Conservation (phyloP, 192 early-diverging fungal species). For the Rhizophagus sp. region DNA sequence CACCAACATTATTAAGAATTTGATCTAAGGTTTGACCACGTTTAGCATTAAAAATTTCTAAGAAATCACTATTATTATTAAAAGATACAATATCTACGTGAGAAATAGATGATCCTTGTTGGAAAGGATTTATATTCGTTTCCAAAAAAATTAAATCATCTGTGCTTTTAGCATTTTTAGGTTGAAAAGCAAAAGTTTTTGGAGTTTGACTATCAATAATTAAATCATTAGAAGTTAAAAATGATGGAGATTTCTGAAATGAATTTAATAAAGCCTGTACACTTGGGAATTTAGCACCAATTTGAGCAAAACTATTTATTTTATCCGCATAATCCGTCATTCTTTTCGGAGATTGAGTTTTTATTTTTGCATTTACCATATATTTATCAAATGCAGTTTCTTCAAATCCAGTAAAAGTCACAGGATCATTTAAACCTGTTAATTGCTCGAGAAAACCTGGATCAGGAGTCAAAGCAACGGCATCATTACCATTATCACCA, state of each 20-base stretch:
- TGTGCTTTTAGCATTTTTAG: background rate
- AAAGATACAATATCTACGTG: constrained; percentile 38
- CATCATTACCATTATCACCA: background rate
- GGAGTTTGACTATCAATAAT: background rate
- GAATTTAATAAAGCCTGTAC: background rate
- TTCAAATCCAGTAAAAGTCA: background rate
- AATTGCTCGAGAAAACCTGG: constrained; percentile 7
- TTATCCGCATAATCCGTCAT: background rate
- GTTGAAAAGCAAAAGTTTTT: background rate
- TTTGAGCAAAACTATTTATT: constrained; percentile 3
- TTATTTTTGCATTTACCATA: constrained; percentile 9
- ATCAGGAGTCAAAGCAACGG: background rate
- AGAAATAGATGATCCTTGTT: constrained; percentile 35
- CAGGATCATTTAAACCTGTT: constrained; percentile 24
- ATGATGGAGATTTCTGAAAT: background rate
- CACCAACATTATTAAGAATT: background rate
- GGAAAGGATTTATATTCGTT: constrained; percentile 38
- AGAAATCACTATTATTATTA: constrained; percentile 32
- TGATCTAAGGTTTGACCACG: constrained; percentile 32
- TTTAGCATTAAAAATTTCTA: constrained; percentile 37
- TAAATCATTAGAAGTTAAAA: background rate
- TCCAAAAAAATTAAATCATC: constrained; percentile 26
- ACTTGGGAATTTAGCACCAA: background rate
- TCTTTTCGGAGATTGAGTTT: background rate
- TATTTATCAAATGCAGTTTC: constrained; percentile 24